Percentiles rank a stretch among this genome's conserved stretches.
Conservation (phyloP, 305 asterid genomes). For the Fraxinus xanthoxyloides region DNA sequence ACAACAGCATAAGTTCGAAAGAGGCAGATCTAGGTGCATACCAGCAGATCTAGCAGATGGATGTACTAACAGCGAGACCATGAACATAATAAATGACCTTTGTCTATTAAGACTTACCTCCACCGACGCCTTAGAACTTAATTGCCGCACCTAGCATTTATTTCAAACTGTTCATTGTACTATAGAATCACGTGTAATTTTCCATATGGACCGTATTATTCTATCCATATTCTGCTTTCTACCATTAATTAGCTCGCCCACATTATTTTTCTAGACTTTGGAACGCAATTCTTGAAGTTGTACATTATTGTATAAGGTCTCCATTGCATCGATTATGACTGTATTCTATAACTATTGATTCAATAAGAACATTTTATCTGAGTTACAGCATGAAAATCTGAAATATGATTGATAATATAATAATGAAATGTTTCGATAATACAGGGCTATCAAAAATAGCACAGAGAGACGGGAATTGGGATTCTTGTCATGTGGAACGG, state of each 20-base stretch:
- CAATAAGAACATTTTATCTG: background rate
- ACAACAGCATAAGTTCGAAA: constrained; percentile 7
- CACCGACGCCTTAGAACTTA: constrained; percentile 33
- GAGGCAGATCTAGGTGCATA: constrained; percentile 22
- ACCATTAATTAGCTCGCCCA: background rate
- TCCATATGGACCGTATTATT: constrained; percentile 10
- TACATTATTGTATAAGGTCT: background rate
- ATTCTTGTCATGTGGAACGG: constrained; percentile 60
- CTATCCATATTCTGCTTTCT: background rate
- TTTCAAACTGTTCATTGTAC: constrained; percentile 1
- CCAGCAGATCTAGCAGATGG: constrained; percentile 10
- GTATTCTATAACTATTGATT: background rate
- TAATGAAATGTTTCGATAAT: background rate
- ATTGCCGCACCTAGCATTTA: constrained; percentile 24
- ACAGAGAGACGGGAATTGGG: constrained; percentile 55
- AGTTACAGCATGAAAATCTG: background rate
- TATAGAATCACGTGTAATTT: background rate
- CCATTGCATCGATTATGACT: background rate
- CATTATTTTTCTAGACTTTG: background rate
- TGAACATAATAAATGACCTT: constrained; percentile 27
- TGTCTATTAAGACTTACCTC: constrained; percentile 10
- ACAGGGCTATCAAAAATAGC: constrained; percentile 48
- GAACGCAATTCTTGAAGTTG: constrained; percentile 4
- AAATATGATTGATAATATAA: background rate
- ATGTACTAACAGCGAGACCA: constrained; percentile 14